Percentiles rank a stretch among this genome's conserved stretches.
Conservation (phyloP, 352 stramenopile species). For the Thalassiosira exigua region DNA sequence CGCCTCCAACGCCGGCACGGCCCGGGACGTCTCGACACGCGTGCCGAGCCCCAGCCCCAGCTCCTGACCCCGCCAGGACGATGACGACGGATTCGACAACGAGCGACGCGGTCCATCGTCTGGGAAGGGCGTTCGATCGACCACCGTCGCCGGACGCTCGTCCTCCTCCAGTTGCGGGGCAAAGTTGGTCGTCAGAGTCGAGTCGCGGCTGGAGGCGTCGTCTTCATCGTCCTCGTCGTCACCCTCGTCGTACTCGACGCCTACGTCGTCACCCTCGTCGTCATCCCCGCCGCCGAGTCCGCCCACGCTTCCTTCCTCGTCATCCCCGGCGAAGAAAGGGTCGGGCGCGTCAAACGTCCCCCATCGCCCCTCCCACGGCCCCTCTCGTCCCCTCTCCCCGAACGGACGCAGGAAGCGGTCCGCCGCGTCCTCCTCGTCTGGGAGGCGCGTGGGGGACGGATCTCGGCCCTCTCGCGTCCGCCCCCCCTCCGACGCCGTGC, state of each 20-base stretch:
- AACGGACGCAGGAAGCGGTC: background rate
- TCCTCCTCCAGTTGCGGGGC: background rate
- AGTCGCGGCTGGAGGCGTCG: constrained; percentile 15
- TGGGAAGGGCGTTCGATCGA: too few species aligned
- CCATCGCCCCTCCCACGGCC: background rate
- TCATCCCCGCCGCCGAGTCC: background rate
- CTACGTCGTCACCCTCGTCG: background rate
- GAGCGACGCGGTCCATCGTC: background rate
- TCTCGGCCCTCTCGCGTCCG: constrained; percentile 27
- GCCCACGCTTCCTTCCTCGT: constrained; percentile 2
- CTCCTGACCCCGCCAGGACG: background rate
- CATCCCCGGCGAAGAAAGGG: background rate
- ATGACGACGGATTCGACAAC: background rate
- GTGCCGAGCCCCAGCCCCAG: background rate
- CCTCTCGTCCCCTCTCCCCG: background rate
- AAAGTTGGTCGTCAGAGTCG: constrained; percentile 24
- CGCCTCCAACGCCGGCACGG: background rate
- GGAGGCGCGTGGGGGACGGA: constrained; percentile 24
- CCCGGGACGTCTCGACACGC: constrained; percentile 16
- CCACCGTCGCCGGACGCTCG: too few species aligned
- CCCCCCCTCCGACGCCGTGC: background rate
- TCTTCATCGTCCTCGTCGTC: background rate
- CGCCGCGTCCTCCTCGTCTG: background rate
- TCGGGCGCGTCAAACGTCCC: background rate
- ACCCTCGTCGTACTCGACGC: background rate